Evolutionary conservation across 345 rosid genomes (phyloP), one percentile per base, ranked within the genome.

Genomic region (Garcia nutans): DNA sequence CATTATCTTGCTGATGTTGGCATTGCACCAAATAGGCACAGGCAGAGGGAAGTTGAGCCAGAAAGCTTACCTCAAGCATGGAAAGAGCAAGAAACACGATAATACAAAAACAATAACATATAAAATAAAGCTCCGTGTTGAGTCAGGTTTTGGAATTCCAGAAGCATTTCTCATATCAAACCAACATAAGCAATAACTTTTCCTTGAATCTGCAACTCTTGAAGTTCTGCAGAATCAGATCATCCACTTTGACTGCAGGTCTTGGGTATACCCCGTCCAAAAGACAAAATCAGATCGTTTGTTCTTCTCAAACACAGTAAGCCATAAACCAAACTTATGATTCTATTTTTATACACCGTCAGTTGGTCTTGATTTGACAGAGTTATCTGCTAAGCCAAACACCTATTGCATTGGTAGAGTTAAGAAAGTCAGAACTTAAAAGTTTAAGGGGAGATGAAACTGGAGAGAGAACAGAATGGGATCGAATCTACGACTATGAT

Each of bases 231-330:
- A 67, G 52, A 13, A 73, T 9, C 69, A 72, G 72, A 31, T 42
- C 5, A 59, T 88, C 78, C 79, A 82, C 72, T 90, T 90, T 17
- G 84, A 83, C 59, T 88, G 92, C 81, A 77, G 78, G 15, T 87
- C 94, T 22, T 88, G 91, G 92, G 83, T 90, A 5, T 87, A 88
- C 73, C 94, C 94, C 0, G 8, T 81, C 73, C 58, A 81, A 37
- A 77, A 58, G 50, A 87, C 91, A 16, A 61, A 70, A 75, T 63
- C 79, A 49, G 74, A 33, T 44, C 82, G 90, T 19, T 52, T 88
- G 75, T 90, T 90, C 86, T 88, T 90, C 85, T 75, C 87, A 59
- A 85, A 79, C 76, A 60, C 65, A 10, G 94, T 83, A 82, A 74
- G 87, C 74, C 45, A 16, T 9, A 56, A 47, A 11, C 24, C 55